A percentile compares a stretch with the other conserved stretches of the same genome.
Evolutionary conservation across 1,139 yeast genomes (phyloP).

Genomic region (Meyerozyma smithsonii): DNA sequence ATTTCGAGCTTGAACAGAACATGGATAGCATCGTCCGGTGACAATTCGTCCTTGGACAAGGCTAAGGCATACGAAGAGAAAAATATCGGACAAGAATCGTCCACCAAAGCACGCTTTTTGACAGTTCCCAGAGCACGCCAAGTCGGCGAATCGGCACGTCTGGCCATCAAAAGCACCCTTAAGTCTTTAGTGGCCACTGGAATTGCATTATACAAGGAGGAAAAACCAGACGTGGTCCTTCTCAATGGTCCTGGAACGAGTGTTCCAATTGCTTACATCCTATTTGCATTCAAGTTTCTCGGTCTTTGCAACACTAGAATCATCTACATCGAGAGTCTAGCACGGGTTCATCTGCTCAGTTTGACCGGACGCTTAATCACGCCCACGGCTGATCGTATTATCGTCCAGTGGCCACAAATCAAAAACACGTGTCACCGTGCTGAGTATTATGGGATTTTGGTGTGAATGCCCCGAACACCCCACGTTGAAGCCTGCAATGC

Average conservation of each 20-base stretch:
- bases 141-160: constrained; percentile 59
- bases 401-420: constrained; percentile 88
- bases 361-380: constrained; percentile 68
- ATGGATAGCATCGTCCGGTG: constrained; percentile 54
- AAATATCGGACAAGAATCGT: constrained; percentile 10
- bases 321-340: constrained; percentile 82
- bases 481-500: too few species aligned
- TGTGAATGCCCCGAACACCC: constrained; percentile 22
- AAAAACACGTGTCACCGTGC: constrained; percentile 51
- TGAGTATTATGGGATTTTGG: constrained; percentile 74
- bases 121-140: constrained; percentile 68
- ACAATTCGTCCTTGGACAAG: constrained; percentile 49
- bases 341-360: constrained; percentile 74
- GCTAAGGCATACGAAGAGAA: constrained; percentile 41
- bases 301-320: constrained; percentile 56
- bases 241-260: constrained; percentile 95
- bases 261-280: constrained; percentile 66
- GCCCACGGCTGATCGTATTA: constrained; percentile 67
- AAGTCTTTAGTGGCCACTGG: constrained; percentile 32
- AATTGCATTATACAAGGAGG: constrained; percentile 13
- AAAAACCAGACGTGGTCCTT: constrained; percentile 50
- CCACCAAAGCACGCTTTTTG: constrained; percentile 20
- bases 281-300: constrained; percentile 49
- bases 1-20: constrained; percentile 26
- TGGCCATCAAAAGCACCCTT: constrained; percentile 51